Evolutionary conservation across 768 basidiomycete species (phyloP).

Genomic region (Collybia mongolica): DNA sequence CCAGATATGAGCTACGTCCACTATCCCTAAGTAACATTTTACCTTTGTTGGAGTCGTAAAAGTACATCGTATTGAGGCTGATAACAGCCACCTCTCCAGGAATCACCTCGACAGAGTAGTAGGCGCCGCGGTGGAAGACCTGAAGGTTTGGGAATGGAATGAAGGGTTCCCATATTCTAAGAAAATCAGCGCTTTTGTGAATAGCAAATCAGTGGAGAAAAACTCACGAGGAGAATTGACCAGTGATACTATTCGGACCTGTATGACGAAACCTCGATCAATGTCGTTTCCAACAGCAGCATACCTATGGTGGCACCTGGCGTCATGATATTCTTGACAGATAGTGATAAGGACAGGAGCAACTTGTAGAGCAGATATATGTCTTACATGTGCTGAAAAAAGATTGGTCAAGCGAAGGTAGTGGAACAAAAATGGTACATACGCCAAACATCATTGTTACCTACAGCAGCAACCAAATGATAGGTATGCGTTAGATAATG

Average conservation of each 20-base stretch:
- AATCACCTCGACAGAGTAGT: conserved; percentile 79
- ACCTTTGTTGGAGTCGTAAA: conserved; percentile 90
- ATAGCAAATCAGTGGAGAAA: conserved; percentile 9
- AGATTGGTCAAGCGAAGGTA: conserved; percentile 10
- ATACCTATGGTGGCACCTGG: conserved; percentile 41
- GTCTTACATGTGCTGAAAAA: conserved; percentile 55
- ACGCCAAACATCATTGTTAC: conserved; percentile 94
- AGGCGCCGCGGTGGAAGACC: conserved; percentile 86
- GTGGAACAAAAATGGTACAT: conserved; percentile 26
- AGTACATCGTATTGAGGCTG: conserved; percentile 88
- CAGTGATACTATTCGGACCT: conserved; percentile 71
- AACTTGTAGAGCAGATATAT: conserved; percentile 3
- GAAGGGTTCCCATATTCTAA: conserved; percentile 77
- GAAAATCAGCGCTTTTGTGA: conserved; percentile 9
- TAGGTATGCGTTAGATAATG: background rate
- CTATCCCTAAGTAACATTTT: conserved; percentile 11
- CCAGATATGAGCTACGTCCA: conserved; percentile 10
- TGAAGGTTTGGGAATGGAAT: conserved; percentile 78
- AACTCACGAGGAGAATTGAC: conserved; percentile 66
- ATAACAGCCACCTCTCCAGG: conserved; percentile 75
- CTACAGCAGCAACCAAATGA: conserved; percentile 30
- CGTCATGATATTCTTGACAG: conserved; percentile 58
- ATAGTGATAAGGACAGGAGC: conserved; percentile 7
- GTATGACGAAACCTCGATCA: conserved; percentile 4
- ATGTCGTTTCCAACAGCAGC: conserved; percentile 2